Conservation (phyloP, 2,329 filamentous ascomycete genomes). For the Nothophaeocryptopus gaeumannii region DNA sequence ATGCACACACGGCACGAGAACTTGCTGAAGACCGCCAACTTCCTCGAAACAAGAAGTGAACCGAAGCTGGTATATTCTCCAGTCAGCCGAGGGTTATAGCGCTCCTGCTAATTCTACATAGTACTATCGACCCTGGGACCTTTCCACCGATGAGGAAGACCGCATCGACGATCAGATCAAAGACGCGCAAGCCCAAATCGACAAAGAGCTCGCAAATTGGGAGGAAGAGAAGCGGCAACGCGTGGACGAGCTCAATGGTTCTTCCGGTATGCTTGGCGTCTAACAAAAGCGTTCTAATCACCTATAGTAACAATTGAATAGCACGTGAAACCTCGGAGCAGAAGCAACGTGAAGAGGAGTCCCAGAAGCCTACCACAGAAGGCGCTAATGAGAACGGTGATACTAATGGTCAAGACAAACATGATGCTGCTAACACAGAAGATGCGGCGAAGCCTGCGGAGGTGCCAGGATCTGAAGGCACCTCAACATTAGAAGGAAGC, state of each 20-base stretch:
- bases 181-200: slow-evolving; percentile 62
- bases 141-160: slow-evolving; percentile 66
- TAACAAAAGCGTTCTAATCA: background rate
- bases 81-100: background rate
- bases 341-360: background rate
- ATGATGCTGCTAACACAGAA: slow-evolving; percentile 7
- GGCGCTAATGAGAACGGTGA: slow-evolving; percentile 2
- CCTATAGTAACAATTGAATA: background rate
- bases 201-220: slow-evolving; percentile 64
- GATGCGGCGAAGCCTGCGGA: slow-evolving; percentile 6
- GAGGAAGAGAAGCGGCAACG: slow-evolving; percentile 37
- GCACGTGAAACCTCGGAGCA: background rate
- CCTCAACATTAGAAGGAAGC: no score
- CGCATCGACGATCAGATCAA: slow-evolving; percentile 68
- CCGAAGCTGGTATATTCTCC: slow-evolving; percentile 67
- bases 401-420: slow-evolving; percentile 5
- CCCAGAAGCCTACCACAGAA: background rate
- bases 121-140: slow-evolving; percentile 85
- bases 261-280: slow-evolving; percentile 4
- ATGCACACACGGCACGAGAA: slow-evolving; percentile 74
- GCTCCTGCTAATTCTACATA: slow-evolving; percentile 39
- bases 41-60: slow-evolving; percentile 66
- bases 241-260: slow-evolving; percentile 4
- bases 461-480: slow-evolving; percentile 6
- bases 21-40: slow-evolving; percentile 68